phyloP scores from a whole-genome alignment of 208 protist species.

The Trypanosoma platydactyli region DNA sequence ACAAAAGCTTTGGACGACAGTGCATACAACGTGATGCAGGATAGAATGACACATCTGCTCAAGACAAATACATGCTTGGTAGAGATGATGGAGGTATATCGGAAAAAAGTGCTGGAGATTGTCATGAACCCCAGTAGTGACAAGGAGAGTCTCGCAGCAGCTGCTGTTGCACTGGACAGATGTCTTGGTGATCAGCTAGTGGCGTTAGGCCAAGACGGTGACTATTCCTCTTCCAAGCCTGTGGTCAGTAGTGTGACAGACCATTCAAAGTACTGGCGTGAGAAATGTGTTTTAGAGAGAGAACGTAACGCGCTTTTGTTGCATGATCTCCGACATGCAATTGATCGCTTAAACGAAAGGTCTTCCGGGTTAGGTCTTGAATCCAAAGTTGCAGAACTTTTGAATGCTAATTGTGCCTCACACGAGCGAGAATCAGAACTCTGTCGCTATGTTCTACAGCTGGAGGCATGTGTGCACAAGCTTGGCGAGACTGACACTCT shows the following conservation, averaged over 20 bases:
- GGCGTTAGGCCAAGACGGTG: background rate
- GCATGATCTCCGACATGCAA: constrained; percentile 6
- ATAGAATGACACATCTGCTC: constrained; percentile 1
- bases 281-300: constrained; percentile 19
- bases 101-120: constrained; percentile 18
- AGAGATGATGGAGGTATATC: constrained; percentile 27
- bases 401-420: constrained; percentile 2
- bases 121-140: background rate
- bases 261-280: constrained; percentile 10
- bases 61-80: constrained; percentile 18
- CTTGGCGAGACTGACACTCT: background rate
- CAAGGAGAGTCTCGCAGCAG: background rate
- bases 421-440: constrained; percentile 17
- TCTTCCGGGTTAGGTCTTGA: background rate
- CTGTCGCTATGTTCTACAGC: constrained; percentile 5
- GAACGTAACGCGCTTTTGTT: constrained; percentile 16
- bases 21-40: background rate
- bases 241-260: background rate
- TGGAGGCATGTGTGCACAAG: constrained; percentile 13
- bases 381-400: background rate
- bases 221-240: background rate
- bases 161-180: constrained; percentile 15
- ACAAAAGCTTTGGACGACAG: background rate
- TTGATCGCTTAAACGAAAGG: background rate
- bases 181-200: constrained; percentile 22